Evolutionary conservation across 2,329 filamentous ascomycete species (phyloP), one percentile per base, ranked within the genome.

Genomic region (Aspergillus clavatus): DNA sequence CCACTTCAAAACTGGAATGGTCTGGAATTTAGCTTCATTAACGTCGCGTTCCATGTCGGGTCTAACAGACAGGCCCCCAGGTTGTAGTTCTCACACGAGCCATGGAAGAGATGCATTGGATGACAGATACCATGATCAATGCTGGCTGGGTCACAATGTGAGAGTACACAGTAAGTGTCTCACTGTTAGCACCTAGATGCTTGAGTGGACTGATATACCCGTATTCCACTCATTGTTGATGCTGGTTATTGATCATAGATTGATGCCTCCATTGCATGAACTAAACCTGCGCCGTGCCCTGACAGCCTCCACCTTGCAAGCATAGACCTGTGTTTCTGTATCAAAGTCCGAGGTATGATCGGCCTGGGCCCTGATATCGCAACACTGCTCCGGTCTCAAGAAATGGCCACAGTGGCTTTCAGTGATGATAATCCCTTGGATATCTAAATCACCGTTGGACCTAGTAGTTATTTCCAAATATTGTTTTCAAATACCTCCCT

Each of bases 31-130:
- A 43, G 39, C 42, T 41, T 29, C 38, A 28, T 40, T 46, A 47
- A 45, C 33, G 36, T 45, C 23, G 35, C 38, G 24, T 44, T 47
- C 42, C 43, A 42, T 40, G 43, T 48, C 40, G 39, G 45, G 54
- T 47, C 50, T 47, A 27, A 37, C 45, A 48, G 45, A n/a, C n/a
- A n/a, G n/a, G n/a, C n/a, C n/a, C n/a, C n/a, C 33, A 39, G 26
- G 38, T 46, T 43, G 33, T 48, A 48, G 45, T 43, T 43, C 48
- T 42, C 42, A 51, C 48, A 52, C 41, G 43, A 52, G 43, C 42
- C 24, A n/a, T 27, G n/a, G n/a, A n/a, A n/a, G n/a, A n/a, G n/a
- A n/a, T n/a, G n/a, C n/a, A n/a, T n/a, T n/a, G n/a, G n/a, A n/a
- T n/a, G n/a, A n/a, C n/a, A n/a, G n/a, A n/a, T n/a, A n/a, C n/a